A percentile compares a stretch with the other conserved stretches of the same genome.
Evolutionary conservation across 345 rosid species (phyloP).

Genomic region (Brassica nigra): DNA sequence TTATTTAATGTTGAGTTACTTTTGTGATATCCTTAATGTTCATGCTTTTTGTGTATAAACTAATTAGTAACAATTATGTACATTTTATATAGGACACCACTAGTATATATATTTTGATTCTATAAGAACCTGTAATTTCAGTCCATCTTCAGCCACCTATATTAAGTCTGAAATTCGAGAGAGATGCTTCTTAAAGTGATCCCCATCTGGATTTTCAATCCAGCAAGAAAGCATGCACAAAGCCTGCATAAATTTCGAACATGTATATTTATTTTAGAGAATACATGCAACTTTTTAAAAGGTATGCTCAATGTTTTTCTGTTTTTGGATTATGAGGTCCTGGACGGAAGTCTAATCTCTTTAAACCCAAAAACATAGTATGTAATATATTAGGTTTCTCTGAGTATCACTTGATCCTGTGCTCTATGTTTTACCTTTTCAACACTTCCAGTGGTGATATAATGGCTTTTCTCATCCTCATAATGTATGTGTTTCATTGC

Average conservation of each 20-base stretch:
- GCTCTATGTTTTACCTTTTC: constrained; percentile 48
- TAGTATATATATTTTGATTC: background rate
- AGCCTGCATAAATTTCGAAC: constrained; percentile 23
- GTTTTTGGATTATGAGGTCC: too few relatives aligned
- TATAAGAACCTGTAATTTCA: constrained; percentile 51
- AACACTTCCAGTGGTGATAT: constrained; percentile 55
- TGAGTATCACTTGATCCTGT: too few relatives aligned
- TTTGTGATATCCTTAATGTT: too few relatives aligned
- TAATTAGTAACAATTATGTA: too few relatives aligned
- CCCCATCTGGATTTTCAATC: constrained; percentile 65
- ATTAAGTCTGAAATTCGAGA: constrained; percentile 55
- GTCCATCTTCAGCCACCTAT: constrained; percentile 75
- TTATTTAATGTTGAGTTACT: too few relatives aligned
- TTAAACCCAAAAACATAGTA: too few relatives aligned
- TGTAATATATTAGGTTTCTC: too few relatives aligned
- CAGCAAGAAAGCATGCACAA: constrained; percentile 63
- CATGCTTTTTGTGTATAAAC: too few relatives aligned
- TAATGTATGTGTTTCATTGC: constrained; percentile 63
- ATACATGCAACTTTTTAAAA: background rate
- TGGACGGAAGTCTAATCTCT: too few relatives aligned
- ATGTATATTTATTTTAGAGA: background rate
- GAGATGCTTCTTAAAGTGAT: constrained; percentile 57
- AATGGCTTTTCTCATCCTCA: constrained; percentile 59
- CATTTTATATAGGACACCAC: too few relatives aligned
- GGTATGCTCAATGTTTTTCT: background rate